Evolutionary conservation across 176 grass and related monocot species (phyloP).

Genomic region (Phoenix dactylifera): DNA sequence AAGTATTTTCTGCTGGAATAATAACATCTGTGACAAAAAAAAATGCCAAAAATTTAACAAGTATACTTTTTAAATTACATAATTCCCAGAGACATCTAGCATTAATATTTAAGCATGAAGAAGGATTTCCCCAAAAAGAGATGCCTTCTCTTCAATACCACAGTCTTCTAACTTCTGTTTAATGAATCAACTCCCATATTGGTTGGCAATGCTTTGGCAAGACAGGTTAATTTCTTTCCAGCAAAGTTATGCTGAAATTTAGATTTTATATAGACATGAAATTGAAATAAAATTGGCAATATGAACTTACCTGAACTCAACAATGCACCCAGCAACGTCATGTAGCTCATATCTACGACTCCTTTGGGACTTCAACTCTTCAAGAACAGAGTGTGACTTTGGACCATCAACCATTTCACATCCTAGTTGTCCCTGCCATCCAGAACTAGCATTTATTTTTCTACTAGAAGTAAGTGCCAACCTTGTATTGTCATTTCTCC

Average conservation of each 20-base stretch:
- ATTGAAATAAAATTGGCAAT: conserved; percentile 8
- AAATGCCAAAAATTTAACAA: no score
- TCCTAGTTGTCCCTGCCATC: conserved; percentile 48
- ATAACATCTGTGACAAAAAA: no score
- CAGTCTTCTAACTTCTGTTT: conserved; percentile 95
- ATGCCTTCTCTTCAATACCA: conserved; percentile 74
- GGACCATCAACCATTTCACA: conserved; percentile 49
- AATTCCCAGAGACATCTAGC: conserved; percentile 95
- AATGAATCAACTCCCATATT: conserved; percentile 98
- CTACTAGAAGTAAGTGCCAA: conserved; percentile 30
- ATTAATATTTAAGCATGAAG: conserved; percentile 74
- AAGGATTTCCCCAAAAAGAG: conserved; percentile 80
- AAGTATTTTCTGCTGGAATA: no score
- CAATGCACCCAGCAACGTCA: conserved; percentile 65
- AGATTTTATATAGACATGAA: neutral
- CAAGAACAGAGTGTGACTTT: conserved; percentile 67
- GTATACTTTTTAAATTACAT: conserved; percentile 96
- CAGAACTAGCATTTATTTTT: conserved; percentile 29
- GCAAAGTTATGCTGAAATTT: no score
- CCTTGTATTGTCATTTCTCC: conserved; percentile 47
- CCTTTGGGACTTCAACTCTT: conserved; percentile 78
- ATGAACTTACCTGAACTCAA: conserved; percentile 83
- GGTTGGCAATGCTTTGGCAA: conserved; percentile 60
- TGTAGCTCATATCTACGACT: conserved; percentile 60
- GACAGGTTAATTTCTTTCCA: neutral